Evolutionary conservation across 2,329 filamentous ascomycete genomes (phyloP).

Genomic region (Cladosporium sp.): DNA sequence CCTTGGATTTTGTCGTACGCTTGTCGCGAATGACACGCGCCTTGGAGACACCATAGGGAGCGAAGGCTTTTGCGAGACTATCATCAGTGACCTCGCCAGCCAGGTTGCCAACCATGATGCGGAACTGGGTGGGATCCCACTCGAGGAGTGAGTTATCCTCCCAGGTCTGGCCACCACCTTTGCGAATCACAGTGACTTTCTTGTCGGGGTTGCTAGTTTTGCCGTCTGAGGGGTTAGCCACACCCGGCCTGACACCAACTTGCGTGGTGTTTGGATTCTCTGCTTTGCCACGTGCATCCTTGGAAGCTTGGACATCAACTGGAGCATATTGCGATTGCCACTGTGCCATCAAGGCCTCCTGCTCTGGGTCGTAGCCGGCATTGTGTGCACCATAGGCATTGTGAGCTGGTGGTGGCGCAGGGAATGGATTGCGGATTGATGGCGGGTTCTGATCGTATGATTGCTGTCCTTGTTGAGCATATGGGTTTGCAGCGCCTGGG

Average conservation of each 20-base stretch:
- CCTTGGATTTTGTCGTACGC: slow-evolving; percentile 92
- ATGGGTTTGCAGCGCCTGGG: slow-evolving; percentile 40
- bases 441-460: slow-evolving; percentile 50
- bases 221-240: slow-evolving; percentile 23
- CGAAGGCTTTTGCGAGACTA: slow-evolving; percentile 89
- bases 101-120: slow-evolving; percentile 94
- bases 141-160: slow-evolving; percentile 84
- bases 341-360: slow-evolving; percentile 88
- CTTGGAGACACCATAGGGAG: slow-evolving; percentile 88
- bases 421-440: slow-evolving; percentile 81
- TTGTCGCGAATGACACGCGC: slow-evolving; percentile 94
- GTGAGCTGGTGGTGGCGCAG: slow-evolving; percentile 55
- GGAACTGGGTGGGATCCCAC: slow-evolving; percentile 93
- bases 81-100: slow-evolving; percentile 98
- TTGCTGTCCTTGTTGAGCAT: slow-evolving; percentile 47
- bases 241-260: slow-evolving; percentile 14
- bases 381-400: slow-evolving; percentile 34
- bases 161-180: slow-evolving; percentile 91
- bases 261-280: slow-evolving; percentile 16
- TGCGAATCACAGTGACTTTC: slow-evolving; percentile 83
- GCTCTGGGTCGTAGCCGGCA: slow-evolving; percentile 67
- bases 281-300: slow-evolving; percentile 12
- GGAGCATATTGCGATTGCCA: slow-evolving; percentile 68
- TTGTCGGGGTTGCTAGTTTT: slow-evolving; percentile 29
- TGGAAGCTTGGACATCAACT: slow-evolving; percentile 6